Conservation (phyloP, 495 filamentous ascomycete species). For the Penicillium paradoxum region DNA sequence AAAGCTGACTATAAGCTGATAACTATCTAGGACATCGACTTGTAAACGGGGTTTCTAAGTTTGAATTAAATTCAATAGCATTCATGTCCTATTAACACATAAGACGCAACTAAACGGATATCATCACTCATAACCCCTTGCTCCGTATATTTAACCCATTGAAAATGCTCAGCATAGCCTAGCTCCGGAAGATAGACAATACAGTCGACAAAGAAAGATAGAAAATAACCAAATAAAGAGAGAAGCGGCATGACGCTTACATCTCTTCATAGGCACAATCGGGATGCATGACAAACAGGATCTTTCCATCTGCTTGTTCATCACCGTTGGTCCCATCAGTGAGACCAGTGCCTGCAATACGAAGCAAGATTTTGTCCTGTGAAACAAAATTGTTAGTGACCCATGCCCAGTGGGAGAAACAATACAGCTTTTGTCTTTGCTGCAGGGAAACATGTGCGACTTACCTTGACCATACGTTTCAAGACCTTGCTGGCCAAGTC, state of each 20-base stretch:
- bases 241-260: conserved; percentile 11
- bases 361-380: conserved; percentile 90
- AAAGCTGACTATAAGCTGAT: too few relatives aligned
- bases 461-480: conserved; percentile 93
- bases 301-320: conserved; percentile 43
- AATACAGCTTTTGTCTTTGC: too few relatives aligned
- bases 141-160: conserved; percentile 23
- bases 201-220: neutral
- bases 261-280: conserved; percentile 82
- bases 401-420: too few relatives aligned
- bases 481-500: conserved; percentile 79
- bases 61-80: conserved; percentile 3
- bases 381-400: conserved; percentile 8
- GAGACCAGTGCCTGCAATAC: conserved; percentile 73
- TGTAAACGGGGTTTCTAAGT: neutral
- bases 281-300: conserved; percentile 89
- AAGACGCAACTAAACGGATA: conserved; percentile 23
- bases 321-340: conserved; percentile 53
- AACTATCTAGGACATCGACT: too few relatives aligned
- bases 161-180: conserved; percentile 23
- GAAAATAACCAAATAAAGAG: conserved; percentile 1
- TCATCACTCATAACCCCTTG: conserved; percentile 32
- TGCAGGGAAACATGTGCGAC: conserved; percentile 20
- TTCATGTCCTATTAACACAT: conserved; percentile 14
- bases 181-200: conserved; percentile 16